Conservation (phyloP, 371 early-diverging fungal species). For the Mucor plumbeus region DNA sequence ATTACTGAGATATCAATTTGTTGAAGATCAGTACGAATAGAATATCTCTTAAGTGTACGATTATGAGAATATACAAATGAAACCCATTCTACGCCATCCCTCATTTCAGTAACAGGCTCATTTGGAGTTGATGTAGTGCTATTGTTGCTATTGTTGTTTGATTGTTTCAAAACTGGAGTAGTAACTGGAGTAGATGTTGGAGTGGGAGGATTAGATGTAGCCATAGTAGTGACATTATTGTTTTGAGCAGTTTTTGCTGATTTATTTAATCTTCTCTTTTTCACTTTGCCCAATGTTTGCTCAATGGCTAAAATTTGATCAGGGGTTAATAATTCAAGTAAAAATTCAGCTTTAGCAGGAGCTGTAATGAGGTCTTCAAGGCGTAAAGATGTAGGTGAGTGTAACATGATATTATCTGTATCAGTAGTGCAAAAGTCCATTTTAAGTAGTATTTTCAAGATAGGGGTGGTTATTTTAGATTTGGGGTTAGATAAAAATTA, state of each 20-base stretch:
- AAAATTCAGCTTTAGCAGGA: constrained; percentile 41
- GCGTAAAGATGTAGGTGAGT: constrained; percentile 38
- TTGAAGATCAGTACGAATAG: constrained; percentile 82
- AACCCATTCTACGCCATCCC: constrained; percentile 73
- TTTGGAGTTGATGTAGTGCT: constrained; percentile 22
- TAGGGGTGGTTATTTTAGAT: constrained; percentile 17
- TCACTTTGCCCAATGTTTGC: constrained; percentile 42
- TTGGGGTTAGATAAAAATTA: constrained; percentile 19
- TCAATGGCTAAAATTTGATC: constrained; percentile 47
- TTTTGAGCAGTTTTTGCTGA: not conserved
- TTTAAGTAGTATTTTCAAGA: constrained; percentile 27
- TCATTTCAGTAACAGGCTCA: constrained; percentile 52
- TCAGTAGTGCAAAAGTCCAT: constrained; percentile 37
- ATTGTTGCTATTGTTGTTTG: constrained; percentile 12
- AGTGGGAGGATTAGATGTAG: not conserved
- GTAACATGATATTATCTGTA: constrained; percentile 27
- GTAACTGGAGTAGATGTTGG: not conserved
- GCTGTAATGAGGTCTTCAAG: constrained; percentile 43
- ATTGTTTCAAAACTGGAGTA: constrained; percentile 13
- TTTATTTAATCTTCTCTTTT: constrained; percentile 41
- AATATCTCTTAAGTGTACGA: constrained; percentile 68
- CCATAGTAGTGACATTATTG: not conserved
- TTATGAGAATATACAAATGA: constrained; percentile 73
- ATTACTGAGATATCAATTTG: constrained; percentile 62
- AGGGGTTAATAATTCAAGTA: constrained; percentile 37